These are phyloP conservation scores for Pharus latifolius DNA, from an alignment of 176 grass and related monocot species.

Conservation along the genomic window DNA sequence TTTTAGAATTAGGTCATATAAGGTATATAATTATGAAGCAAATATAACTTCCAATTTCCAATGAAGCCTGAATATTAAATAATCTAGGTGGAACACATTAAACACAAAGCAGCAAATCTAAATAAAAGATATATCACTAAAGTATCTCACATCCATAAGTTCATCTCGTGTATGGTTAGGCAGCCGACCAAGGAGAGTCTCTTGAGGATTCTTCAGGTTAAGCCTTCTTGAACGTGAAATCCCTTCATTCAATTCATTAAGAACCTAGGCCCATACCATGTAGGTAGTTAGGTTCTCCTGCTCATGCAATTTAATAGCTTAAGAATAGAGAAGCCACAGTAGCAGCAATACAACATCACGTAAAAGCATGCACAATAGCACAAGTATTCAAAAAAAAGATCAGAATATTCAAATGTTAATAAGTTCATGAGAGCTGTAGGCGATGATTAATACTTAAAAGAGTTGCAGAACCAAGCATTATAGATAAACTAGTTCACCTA, in stretches of 20 bases:
- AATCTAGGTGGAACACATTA: background rate
- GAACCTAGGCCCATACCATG: conserved; percentile 98
- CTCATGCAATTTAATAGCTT: conserved; percentile 73
- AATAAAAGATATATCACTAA: background rate
- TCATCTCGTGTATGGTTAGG: conserved; percentile 68
- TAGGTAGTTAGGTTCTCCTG: conserved; percentile 91
- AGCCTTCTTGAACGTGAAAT: conserved; percentile 86
- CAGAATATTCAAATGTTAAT: background rate
- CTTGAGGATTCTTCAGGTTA: conserved; percentile 93
- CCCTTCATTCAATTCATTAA: conserved; percentile 78
- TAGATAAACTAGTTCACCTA: background rate
- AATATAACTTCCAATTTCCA: background rate
- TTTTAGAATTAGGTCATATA: background rate
- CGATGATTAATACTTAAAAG: background rate
- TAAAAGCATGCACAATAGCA: background rate
- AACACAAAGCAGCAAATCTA: background rate
- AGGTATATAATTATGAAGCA: background rate
- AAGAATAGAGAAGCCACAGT: conserved; percentile 30
- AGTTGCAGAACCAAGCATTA: background rate
- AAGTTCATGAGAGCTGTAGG: background rate
- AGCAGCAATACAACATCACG: conserved; percentile 10
- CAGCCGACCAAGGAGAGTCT: conserved; percentile 66
- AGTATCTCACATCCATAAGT: conserved; percentile 82
- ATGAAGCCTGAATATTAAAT: background rate
- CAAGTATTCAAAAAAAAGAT: no score